Percentiles rank a stretch among this genome's conserved stretches.
Conservation (phyloP, 345 rosid species). For the Syzygium grande region DNA sequence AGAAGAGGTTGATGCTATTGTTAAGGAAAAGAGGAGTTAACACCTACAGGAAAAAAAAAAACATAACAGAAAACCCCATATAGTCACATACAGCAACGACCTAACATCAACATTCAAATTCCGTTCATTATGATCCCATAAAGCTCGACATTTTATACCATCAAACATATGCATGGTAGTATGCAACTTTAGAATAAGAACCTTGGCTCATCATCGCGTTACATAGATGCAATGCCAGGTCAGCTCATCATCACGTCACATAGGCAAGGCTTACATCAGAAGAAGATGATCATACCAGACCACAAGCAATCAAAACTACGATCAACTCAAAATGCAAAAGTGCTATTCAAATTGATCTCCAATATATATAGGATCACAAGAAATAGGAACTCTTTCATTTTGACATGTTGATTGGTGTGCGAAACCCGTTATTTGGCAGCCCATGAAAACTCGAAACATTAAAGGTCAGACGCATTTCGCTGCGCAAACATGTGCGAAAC, state of each 20-base stretch:
- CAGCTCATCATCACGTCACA: background rate
- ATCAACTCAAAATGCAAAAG: background rate
- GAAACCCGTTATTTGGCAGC: background rate
- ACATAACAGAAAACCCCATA: background rate
- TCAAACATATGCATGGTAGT: background rate
- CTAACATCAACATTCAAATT: background rate
- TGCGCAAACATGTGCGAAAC: background rate
- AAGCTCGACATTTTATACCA: background rate
- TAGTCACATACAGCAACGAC: background rate
- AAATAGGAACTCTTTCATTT: background rate
- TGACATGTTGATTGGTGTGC: background rate
- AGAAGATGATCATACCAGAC: background rate
- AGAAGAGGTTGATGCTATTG: background rate
- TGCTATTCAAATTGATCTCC: background rate
- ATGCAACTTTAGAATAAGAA: background rate
- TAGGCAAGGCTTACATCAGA: background rate
- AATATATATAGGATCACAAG: background rate
- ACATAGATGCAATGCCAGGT: background rate
- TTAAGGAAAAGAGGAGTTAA: background rate
- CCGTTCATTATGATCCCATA: background rate
- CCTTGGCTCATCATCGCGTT: background rate
- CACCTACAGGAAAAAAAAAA: background rate
- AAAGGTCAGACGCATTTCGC: background rate
- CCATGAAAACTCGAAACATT: background rate
- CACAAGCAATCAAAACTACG: background rate